A percentile compares a stretch with the other conserved stretches of the same genome.
Evolutionary conservation across 2,329 filamentous ascomycete genomes (phyloP).

Genomic region (Triangularia setosa): DNA sequence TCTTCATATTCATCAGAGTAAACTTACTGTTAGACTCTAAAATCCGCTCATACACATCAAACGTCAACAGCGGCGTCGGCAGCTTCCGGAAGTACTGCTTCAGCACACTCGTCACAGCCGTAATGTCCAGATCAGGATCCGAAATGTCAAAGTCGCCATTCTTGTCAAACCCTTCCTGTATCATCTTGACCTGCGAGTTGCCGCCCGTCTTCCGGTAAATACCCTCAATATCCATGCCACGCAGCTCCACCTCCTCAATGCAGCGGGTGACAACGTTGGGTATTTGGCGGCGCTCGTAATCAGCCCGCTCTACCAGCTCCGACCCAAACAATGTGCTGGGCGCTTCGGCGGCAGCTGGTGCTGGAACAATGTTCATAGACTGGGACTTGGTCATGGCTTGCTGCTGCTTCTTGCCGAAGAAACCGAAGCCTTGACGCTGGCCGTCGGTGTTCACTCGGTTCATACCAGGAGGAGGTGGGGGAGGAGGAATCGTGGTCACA

Average conservation of each 20-base stretch:
- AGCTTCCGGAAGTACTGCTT: constrained; percentile 98
- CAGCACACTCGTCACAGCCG: constrained; percentile 88
- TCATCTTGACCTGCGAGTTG: constrained; percentile 81
- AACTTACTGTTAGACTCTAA: constrained; percentile 72
- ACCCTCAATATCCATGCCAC: constrained; percentile 95
- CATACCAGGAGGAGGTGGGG: constrained; percentile 21
- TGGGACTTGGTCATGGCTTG: constrained; percentile 54
- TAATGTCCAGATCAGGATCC: constrained; percentile 90
- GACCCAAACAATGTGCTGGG: constrained; percentile 75
- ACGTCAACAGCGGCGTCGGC: constrained; percentile 84
- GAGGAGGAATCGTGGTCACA: constrained; percentile 25
- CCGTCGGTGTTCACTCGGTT: constrained; percentile 31
- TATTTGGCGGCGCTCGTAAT: constrained; percentile 84
- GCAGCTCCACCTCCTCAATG: constrained; percentile 92
- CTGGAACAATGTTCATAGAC: constrained; percentile 40
- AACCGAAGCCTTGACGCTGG: constrained; percentile 61
- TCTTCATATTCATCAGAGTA: no score
- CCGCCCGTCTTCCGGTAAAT: constrained; percentile 98
- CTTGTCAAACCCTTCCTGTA: constrained; percentile 89
- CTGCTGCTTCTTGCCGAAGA: constrained; percentile 54
- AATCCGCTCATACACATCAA: constrained; percentile 84
- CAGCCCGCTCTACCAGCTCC: constrained; percentile 78
- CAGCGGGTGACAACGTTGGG: constrained; percentile 88
- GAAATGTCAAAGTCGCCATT: constrained; percentile 86
- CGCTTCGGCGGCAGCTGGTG: constrained; percentile 44